Evolutionary conservation across 1,139 yeast genomes (phyloP), one percentile per base, ranked within the genome.

Genomic region (Kodamaea arcana): DNA sequence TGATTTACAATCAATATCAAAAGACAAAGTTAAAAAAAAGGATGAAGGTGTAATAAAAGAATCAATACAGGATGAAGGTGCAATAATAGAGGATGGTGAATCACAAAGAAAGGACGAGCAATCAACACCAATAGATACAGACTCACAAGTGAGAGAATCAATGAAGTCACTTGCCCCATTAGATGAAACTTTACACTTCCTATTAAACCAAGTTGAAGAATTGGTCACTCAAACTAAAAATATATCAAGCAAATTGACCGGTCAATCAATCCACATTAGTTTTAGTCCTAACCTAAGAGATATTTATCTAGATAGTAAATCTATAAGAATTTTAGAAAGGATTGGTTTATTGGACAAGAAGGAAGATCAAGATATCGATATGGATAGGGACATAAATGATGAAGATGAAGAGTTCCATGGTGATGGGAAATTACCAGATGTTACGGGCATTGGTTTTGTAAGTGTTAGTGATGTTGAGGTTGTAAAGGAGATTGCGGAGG

Each of bases 151-250:
- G 1, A 51, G 60, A 16, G 54, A 51, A 13, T 54, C 65, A 1
- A 44, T 71, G 29, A 62, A 62, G 29, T 51, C 65, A n/a, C 51
- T 77, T 12, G 56, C 69, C 1, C 83, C 84, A 3, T 48, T 79
- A 16, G 69, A 69, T 40, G 83, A 80, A 35, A 73, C 78, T 3
- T 51, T 76, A 18, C 64, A 65, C 45, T 78, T 64, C 45, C 43
- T 72, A 27, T 47, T 69, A n/a, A 51, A 52, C 24, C 74, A 73
- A 39, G 65, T 66, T 18, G 62, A 62, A 32, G 60, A 63, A 25
- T 56, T 75, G 33, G 54, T 71, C 1, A 50, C 54, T 2, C 73
- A 71, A 40, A 60, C 69, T 1, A 53, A 56, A 12, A 51, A 48
- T 13, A 46, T 73, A 7, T 62, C 62, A 37, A 46, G 44, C n/a